phyloP scores from a whole-genome alignment of 768 basidiomycete genomes.

The Dacryopinax spathularia region DNA sequence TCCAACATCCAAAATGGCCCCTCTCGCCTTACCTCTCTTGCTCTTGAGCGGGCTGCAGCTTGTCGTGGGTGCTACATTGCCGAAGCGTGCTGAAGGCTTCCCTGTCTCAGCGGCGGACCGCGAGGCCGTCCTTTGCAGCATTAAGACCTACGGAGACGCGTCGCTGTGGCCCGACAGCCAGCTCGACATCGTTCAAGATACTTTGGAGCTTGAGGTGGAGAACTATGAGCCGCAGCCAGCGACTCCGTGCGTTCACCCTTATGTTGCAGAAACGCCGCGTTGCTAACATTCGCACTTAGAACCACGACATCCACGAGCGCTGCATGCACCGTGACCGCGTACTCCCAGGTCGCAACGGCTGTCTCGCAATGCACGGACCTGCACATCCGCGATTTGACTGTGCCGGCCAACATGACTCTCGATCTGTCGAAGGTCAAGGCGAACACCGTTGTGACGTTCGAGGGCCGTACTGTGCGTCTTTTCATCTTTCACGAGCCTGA shows the following conservation, averaged over 20 bases:
- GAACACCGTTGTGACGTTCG: conserved; percentile 9
- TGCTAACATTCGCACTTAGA: not conserved
- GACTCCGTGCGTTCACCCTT: conserved; percentile 4
- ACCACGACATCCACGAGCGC: conserved; percentile 6
- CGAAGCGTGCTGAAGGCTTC: not conserved
- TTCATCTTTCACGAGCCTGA: not conserved
- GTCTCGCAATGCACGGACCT: conserved; percentile 8
- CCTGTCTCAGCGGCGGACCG: conserved; percentile 10
- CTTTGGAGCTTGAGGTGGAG: conserved; percentile 5
- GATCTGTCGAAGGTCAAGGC: conserved; percentile 10
- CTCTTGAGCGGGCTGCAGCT: not conserved
- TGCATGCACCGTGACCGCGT: conserved; percentile 9
- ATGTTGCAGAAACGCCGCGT: not conserved
- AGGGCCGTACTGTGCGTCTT: conserved; percentile 6
- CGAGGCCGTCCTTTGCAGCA: conserved; percentile 10
- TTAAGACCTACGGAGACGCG: conserved; percentile 10
- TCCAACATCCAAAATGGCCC: not conserved
- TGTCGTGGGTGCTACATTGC: not conserved
- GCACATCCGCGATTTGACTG: conserved; percentile 8
- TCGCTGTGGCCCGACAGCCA: conserved; percentile 10
- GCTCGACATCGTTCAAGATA: conserved; percentile 7
- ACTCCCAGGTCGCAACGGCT: conserved; percentile 6
- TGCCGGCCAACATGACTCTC: conserved; percentile 8
- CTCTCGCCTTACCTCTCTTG: not conserved
- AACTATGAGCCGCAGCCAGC: conserved; percentile 6